A percentile compares a stretch with the other conserved stretches of the same genome.
phyloP scores from a whole-genome alignment of 2,329 filamentous ascomycete genomes.

The Calycina herbarum region DNA sequence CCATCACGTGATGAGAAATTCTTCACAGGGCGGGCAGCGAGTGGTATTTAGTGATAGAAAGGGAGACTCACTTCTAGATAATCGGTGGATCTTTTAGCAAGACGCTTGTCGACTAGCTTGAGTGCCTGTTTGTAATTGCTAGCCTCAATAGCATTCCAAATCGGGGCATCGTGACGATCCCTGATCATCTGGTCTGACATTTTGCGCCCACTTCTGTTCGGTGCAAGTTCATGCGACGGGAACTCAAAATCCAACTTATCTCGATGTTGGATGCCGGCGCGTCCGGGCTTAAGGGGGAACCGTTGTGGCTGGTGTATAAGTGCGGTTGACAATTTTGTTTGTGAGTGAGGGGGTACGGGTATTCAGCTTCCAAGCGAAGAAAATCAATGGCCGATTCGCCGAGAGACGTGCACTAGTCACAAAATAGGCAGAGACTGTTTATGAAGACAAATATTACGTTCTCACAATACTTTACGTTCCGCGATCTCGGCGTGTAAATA shows the following conservation, averaged over 20 bases:
- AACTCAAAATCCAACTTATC: neutral
- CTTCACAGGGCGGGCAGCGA: neutral
- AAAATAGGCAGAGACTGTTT: neutral
- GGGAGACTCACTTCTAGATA: slow-evolving; percentile 36
- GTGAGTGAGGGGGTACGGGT: neutral
- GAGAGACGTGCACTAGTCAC: slow-evolving; percentile 1
- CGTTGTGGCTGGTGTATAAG: slow-evolving; percentile 6
- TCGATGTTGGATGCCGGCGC: neutral
- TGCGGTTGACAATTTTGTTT: neutral
- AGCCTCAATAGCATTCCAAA: slow-evolving; percentile 39
- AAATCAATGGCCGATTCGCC: slow-evolving; percentile 3
- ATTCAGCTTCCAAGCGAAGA: slow-evolving; percentile 5
- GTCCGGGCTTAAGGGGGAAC: neutral
- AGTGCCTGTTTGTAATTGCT: slow-evolving; percentile 39
- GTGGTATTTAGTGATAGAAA: neutral
- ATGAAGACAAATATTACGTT: neutral
- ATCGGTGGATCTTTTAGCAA: slow-evolving; percentile 35
- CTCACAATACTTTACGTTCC: neutral
- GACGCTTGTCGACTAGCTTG: slow-evolving; percentile 38
- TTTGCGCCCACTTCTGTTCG: slow-evolving; percentile 11
- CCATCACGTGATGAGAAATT: slow-evolving; percentile 22
- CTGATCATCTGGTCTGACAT: slow-evolving; percentile 32
- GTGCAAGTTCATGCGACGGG: slow-evolving; percentile 12
- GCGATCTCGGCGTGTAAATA: too few relatives aligned
- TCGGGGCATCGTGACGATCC: slow-evolving; percentile 35